A percentile compares a stretch with the other conserved stretches of the same genome.
These are phyloP conservation scores for Nyctanthes arbortristis DNA, from an alignment of 257 asterid genomes.

Conservation along the genomic window DNA sequence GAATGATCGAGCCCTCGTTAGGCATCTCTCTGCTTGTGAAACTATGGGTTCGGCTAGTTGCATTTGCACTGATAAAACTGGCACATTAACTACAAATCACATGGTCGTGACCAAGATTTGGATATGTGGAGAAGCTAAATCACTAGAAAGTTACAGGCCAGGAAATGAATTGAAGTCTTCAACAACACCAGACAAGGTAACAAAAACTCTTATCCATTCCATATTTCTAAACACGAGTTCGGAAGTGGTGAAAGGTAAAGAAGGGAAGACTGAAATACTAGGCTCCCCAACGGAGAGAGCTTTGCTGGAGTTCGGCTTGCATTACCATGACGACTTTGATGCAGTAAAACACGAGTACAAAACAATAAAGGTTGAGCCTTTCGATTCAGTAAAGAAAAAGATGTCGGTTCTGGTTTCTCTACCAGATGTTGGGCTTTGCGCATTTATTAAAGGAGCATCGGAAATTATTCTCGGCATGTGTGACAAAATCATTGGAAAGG, in stretches of 20 bases:
- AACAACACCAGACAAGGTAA: constrained; percentile 36
- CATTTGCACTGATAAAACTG: constrained; percentile 84
- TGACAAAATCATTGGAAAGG: constrained; percentile 46
- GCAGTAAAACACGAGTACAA: constrained; percentile 31
- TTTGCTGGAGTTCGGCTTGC: constrained; percentile 59
- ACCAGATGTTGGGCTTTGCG: constrained; percentile 42
- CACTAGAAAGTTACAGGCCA: constrained; percentile 30
- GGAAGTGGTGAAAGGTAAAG: constrained; percentile 58
- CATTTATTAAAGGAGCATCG: constrained; percentile 73
- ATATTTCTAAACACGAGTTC: constrained; percentile 69
- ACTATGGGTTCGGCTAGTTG: constrained; percentile 85
- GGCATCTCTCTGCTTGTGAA: constrained; percentile 80
- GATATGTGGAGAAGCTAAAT: constrained; percentile 62
- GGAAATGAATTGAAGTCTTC: constrained; percentile 29
- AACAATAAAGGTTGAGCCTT: constrained; percentile 63
- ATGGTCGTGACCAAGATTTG: constrained; percentile 68
- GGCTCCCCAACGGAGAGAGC: constrained; percentile 93
- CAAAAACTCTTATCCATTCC: constrained; percentile 39
- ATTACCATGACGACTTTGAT: constrained; percentile 37
- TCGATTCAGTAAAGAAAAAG: constrained; percentile 72
- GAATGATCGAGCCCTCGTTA: constrained; percentile 64
- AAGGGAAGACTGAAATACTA: constrained; percentile 50
- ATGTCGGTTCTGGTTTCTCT: constrained; percentile 67
- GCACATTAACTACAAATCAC: constrained; percentile 79
- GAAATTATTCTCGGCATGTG: constrained; percentile 63